phyloP scores from a whole-genome alignment of 164 flowering plant species.

The Euptelea pleiosperma region DNA sequence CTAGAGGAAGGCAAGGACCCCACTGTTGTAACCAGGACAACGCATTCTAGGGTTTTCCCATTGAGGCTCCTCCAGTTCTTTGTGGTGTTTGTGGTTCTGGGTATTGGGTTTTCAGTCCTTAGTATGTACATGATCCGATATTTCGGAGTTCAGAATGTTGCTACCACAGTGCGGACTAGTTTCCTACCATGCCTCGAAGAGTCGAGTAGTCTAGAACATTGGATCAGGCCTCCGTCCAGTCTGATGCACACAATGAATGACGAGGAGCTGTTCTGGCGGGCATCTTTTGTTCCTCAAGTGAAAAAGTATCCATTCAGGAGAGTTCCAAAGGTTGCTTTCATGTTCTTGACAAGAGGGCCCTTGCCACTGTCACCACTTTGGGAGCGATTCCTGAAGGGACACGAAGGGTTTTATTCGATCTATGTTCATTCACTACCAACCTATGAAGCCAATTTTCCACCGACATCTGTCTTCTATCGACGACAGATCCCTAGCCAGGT shows the following conservation, averaged over 20 bases:
- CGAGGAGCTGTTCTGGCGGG: conserved; percentile 77
- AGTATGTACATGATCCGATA: conserved; percentile 42
- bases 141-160: conserved; percentile 31
- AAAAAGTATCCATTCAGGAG: conserved; percentile 68
- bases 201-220: conserved; percentile 34
- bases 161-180: conserved; percentile 20
- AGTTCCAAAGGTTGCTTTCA: conserved; percentile 82
- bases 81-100: conserved; percentile 43
- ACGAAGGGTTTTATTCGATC: conserved; percentile 62
- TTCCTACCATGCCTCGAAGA: conserved; percentile 44
- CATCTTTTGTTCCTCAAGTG: conserved; percentile 57
- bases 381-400: conserved; percentile 81
- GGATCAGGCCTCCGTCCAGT: conserved; percentile 62
- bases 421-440: conserved; percentile 74
- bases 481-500: conserved; percentile 94
- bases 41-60: conserved; percentile 44
- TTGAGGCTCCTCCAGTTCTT: conserved; percentile 40
- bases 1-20: conserved; percentile 58
- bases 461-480: conserved; percentile 60
- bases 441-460: conserved; percentile 40
- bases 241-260: conserved; percentile 78
- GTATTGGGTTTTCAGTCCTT: conserved; percentile 50
- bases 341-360: conserved; percentile 94
- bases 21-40: conserved; percentile 10
- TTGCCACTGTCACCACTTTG: conserved; percentile 83